Evolutionary conservation across 805 yeast genomes (phyloP).

Genomic region (Hanseniaspora lindneri): DNA sequence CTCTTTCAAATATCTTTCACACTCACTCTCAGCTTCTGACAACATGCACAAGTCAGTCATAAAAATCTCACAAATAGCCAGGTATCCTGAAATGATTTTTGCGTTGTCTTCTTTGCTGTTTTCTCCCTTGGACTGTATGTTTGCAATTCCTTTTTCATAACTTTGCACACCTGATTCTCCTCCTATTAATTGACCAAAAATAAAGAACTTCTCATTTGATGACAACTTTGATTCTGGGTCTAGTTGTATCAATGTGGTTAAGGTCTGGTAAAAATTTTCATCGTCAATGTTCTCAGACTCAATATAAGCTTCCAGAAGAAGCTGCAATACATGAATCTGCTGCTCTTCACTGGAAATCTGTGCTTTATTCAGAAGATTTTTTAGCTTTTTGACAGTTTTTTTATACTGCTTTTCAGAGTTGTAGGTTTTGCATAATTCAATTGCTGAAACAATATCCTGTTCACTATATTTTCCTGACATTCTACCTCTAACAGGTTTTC

Average conservation of each 20-base stretch:
- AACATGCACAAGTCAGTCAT: conserved; percentile 97
- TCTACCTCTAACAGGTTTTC: too few relatives aligned
- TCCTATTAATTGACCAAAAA: conserved; percentile 83
- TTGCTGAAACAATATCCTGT: neutral
- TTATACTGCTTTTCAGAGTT: conserved; percentile 21
- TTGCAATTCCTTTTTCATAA: conserved; percentile 50
- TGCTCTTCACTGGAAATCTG: neutral
- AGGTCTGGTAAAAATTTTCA: conserved; percentile 35
- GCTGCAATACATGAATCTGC: neutral
- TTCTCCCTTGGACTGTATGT: conserved; percentile 23
- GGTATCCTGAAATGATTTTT: conserved; percentile 63
- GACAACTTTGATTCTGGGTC: conserved; percentile 59
- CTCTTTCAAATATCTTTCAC: conserved; percentile 57
- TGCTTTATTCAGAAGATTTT: conserved; percentile 17
- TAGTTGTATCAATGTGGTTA: conserved; percentile 48
- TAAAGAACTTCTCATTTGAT: conserved; percentile 66
- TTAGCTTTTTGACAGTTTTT: conserved; percentile 21
- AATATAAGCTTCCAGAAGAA: conserved; percentile 8
- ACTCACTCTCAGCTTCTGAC: conserved; percentile 67
- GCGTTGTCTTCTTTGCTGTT: conserved; percentile 35
- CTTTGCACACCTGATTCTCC: conserved; percentile 59
- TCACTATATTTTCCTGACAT: too few relatives aligned
- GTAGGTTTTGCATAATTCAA: conserved; percentile 18
- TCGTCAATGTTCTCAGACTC: conserved; percentile 8
- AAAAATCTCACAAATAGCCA: conserved; percentile 87